Base-by-base conservation (phyloP, 2,329 filamentous ascomycete genomes). In the Diaporthe eres region DNA sequence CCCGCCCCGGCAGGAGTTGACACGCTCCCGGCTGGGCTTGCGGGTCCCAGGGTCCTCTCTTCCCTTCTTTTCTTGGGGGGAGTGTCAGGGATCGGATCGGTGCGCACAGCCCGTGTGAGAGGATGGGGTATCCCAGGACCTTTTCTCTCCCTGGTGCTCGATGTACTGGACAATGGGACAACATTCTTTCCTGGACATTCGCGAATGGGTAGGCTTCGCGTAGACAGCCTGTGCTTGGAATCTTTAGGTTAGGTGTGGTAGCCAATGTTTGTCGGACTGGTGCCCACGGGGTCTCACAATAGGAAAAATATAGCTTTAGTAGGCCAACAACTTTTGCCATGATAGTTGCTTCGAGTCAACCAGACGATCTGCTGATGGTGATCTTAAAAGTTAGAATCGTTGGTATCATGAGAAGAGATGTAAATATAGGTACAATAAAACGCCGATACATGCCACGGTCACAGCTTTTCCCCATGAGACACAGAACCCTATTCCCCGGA, bases 371-470 rank as follows among this genome's bases (percentile, higher is more conserved):
- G 19, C 12, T 15, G 12, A 22, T 60, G 34, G 22, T 53, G 4
- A 17, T 13, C 15, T n/a, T 19, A 19, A 31, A 51, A 4, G 15
- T 39, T 68, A 17, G 7, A 42, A 25, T 53, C 22, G 28, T 47
- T 70, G 75, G 63, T 76, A 76, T 76, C 75, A 71, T 71, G 75
- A 76, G 75, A 47, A 61, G 72, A 74, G 75, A 74, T 49, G 37
- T 65, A 28, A 55, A 44, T 22, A 51, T 42, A 49, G 70, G 2
- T 53, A 74, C 44, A 58, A 25, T 13, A 3, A 55, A 67, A 67
- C 39, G 17, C 28, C 60, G 49, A 72, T 44, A 71, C 51, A 57
- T 65, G 57, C 68, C 19, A 42, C 28, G 22, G 31, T 31, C 19
- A 17, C 51, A 42, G 37, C 4, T 9, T 60, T 51, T 49, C 60